A percentile compares a stretch with the other conserved stretches of the same genome.
phyloP scores from a whole-genome alignment of 2,329 filamentous ascomycete species.

The Diaporthe aspalathi region DNA sequence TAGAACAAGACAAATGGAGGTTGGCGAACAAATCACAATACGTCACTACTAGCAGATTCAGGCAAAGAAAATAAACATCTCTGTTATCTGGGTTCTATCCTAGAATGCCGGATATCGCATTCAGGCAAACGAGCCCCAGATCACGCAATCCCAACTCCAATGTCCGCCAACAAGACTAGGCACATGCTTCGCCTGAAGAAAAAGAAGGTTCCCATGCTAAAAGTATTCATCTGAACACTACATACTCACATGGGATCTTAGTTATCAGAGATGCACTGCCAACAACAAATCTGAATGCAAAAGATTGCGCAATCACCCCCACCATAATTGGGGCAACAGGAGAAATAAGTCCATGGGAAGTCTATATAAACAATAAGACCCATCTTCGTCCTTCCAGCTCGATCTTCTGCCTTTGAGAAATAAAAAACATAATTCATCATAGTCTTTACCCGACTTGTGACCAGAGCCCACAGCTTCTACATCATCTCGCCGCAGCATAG shows the following conservation, averaged over 20 bases:
- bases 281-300: not conserved
- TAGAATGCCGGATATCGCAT: not conserved
- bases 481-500: too few species aligned
- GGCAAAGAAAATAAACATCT: not conserved
- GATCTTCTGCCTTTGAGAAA: not conserved
- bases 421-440: not conserved
- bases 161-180: not conserved
- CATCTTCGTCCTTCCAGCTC: not conserved
- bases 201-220: not conserved
- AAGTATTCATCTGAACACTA: not conserved
- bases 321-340: not conserved
- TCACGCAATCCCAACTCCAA: not conserved
- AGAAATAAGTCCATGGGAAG: not conserved
- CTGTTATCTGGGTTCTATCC: not conserved
- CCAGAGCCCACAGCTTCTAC: not conserved
- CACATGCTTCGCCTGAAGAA: not conserved
- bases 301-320: conserved; percentile 1
- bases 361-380: not conserved
- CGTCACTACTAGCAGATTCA: too few species aligned
- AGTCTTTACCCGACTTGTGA: not conserved
- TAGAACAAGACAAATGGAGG: not conserved
- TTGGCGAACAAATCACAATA: not conserved
- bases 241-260: not conserved
- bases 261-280: not conserved
- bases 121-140: not conserved